Evolutionary conservation across 1,284 basidiomycete species (phyloP), one percentile per base, ranked within the genome.

Genomic region (Sphaerobolus stellatus): DNA sequence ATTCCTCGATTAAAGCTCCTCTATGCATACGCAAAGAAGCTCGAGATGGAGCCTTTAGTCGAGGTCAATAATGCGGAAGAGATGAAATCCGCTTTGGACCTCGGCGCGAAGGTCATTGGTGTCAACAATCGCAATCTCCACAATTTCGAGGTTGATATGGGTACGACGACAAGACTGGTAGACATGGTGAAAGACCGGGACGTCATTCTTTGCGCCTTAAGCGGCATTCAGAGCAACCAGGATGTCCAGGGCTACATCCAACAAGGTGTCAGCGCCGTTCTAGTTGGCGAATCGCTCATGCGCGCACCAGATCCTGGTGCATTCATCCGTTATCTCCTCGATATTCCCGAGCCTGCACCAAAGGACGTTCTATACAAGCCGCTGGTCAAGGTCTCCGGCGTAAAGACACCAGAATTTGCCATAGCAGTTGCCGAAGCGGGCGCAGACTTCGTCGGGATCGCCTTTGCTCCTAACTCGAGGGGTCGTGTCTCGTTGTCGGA

Each of bases 121-220:
- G 94, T 99, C 56, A 99, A 99, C 75, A 99, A 99, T 73, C 84
- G 96, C 45, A 98, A 99, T 70, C 73, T 99, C 56, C 96, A 99
- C 75, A 85, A 94, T 68, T 99, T 99, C 73, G 77, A 92, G 56
- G 96, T 99, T 29, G 97, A 99, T 70, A 98, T 98, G 96, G 80
- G 77, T 48, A 99, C 95, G 11, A 98, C 96, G 2, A 88, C 84
- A 57, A 79, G 94, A n/a, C 80, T 98, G 28, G 92, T 85, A 29
- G 92, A 94, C 52, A 93, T 94, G 76, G 85, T 92, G 29, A 78
- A 77, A 60, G 86, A 77, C 50, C 76, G 79, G 56, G 88, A 93
- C 56, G 84, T 95, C 54, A 78, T 94, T 30, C 78, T 98, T 3
- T 95, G 93, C 61, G 96, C 96, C 0, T 77, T 99, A 41, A 94